Evolutionary conservation across 306 rosid genomes (phyloP), one percentile per base, ranked within the genome.

Genomic region (Abrus precatorius): DNA sequence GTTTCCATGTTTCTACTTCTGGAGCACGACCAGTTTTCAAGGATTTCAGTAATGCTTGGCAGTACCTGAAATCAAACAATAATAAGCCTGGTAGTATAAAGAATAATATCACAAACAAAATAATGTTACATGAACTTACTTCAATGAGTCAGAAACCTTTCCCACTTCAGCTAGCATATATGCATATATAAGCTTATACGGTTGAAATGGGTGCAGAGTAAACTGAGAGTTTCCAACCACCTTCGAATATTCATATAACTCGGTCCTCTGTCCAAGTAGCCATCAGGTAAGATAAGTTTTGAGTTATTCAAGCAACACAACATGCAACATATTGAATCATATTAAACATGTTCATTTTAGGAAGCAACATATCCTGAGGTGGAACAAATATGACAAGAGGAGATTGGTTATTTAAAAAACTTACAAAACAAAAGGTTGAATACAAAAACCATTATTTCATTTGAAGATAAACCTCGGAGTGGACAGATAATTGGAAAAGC

Each of bases 151-250:
- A 33, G 97, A 92, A 86, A 95, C 80, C 84, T 85, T 95, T 70
- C 98, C 98, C 67, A 95, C 91, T 90, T 95, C 97, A 60, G 94
- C 98, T 57, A 95, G 89, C 98, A 95, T 95, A 87, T 90, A 76
- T 8, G 98, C 98, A 83, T 95, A 92, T 70, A 92, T 55, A 69
- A 95, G 94, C 90, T 92, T 95, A 91, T 95, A 95, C 47, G 98
- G 98, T 60, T 91, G 97, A 84, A 95, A 92, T 14, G 97, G 88
- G 75, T 84, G 92, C 81, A 95, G 86, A 59, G 90, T 83, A 85
- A 90, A 95, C 93, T 95, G 98, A 70, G 98, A 92, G 84, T 92
- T 95, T 68, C 98, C 98, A 76, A 90, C 92, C 81, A 95, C 90
- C 88, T 90, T 95, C 1, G 98, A 91, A 68, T 95, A 92, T 85